phyloP scores from a whole-genome alignment of 2,329 filamentous ascomycete species.

The Cladophialophora yegresii region DNA sequence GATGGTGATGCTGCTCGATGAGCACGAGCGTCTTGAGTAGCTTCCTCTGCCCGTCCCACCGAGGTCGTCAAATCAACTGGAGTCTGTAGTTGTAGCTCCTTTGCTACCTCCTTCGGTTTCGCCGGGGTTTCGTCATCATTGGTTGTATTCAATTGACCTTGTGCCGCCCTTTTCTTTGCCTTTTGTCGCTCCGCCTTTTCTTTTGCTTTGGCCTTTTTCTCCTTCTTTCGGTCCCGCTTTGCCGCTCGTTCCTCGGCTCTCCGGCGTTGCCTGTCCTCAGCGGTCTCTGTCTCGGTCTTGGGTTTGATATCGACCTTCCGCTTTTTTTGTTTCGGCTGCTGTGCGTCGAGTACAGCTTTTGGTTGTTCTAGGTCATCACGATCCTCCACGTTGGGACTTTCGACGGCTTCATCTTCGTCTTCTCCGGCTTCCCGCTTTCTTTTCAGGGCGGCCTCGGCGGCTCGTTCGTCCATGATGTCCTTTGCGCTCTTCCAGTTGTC shows the following conservation, averaged over 20 bases:
- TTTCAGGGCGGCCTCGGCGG: slow-evolving; percentile 70
- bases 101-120: not conserved
- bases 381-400: not conserved
- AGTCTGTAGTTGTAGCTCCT: slow-evolving; percentile 22
- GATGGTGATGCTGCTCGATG: slow-evolving; percentile 36
- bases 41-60: not conserved
- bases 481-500: slow-evolving; percentile 88
- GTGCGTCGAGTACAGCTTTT: slow-evolving; percentile 20
- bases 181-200: slow-evolving; percentile 45
- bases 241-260: slow-evolving; percentile 52
- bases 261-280: slow-evolving; percentile 45
- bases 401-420: slow-evolving; percentile 49
- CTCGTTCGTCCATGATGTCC: slow-evolving; percentile 83
- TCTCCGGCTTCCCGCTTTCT: slow-evolving; percentile 71
- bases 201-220: slow-evolving; percentile 41
- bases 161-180: slow-evolving; percentile 40
- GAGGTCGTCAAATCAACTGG: slow-evolving; percentile 17
- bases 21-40: not conserved
- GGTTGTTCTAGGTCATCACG: slow-evolving; percentile 19
- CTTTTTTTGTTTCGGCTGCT: slow-evolving; percentile 29
- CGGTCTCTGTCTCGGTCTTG: slow-evolving; percentile 35
- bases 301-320: slow-evolving; percentile 33
- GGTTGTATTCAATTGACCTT: not conserved
- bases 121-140: not conserved
- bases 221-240: slow-evolving; percentile 44